These are phyloP conservation scores for Saturnispora silvae DNA, from an alignment of 805 yeast species.

Conservation along the genomic window DNA sequence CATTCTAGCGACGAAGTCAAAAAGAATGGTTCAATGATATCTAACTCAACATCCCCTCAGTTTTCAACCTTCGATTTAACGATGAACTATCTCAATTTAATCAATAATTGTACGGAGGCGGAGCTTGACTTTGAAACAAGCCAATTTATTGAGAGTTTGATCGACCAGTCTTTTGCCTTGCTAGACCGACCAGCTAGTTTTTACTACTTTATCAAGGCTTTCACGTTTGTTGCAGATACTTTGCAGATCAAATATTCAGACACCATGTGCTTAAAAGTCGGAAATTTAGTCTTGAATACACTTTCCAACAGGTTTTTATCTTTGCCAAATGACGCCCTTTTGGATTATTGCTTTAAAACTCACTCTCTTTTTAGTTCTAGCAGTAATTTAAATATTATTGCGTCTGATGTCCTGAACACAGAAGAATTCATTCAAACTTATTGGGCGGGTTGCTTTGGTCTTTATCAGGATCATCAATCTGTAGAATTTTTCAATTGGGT, in stretches of 20 bases:
- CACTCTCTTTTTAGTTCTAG: constrained; percentile 6
- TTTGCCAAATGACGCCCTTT: neutral
- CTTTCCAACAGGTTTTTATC: neutral
- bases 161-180: neutral
- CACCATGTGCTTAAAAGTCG: neutral
- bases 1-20: neutral
- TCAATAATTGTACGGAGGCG: constrained; percentile 1
- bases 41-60: neutral
- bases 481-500: constrained; percentile 4
- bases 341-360: constrained; percentile 6
- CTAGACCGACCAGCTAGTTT: neutral
- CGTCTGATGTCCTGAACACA: neutral
- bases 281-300: neutral
- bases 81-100: constrained; percentile 1
- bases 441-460: constrained; percentile 3
- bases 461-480: constrained; percentile 2
- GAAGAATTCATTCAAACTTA: neutral
- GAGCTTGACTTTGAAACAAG: constrained; percentile 2
- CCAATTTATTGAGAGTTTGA: neutral
- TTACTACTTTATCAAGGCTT: constrained; percentile 5
- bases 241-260: neutral
- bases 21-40: no score
- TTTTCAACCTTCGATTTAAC: constrained; percentile 8
- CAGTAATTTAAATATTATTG: neutral
- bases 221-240: constrained; percentile 2